A percentile compares a stretch with the other conserved stretches of the same genome.
phyloP scores from a whole-genome alignment of 345 rosid species.

The Anastatica hierochuntica region DNA sequence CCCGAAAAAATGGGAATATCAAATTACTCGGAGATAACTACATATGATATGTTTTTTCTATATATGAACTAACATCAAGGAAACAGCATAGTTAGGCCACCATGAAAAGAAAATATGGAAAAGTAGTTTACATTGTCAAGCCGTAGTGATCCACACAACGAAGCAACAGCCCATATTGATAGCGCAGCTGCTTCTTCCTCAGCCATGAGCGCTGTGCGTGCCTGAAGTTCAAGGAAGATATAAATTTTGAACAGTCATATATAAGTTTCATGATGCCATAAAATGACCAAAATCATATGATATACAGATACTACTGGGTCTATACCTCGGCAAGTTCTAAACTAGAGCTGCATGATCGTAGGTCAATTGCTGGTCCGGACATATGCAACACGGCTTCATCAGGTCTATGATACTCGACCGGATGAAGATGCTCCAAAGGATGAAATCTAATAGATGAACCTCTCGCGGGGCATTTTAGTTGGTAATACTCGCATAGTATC shows the following conservation, averaged over 20 bases:
- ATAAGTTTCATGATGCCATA: neutral
- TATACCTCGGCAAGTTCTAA: conserved; percentile 76
- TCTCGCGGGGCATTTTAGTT: conserved; percentile 49
- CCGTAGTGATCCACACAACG: conserved; percentile 79
- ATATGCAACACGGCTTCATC: conserved; percentile 44
- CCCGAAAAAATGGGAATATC: neutral
- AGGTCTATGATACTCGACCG: conserved; percentile 65
- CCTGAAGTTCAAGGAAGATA: conserved; percentile 36
- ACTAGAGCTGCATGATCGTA: conserved; percentile 59
- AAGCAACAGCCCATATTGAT: conserved; percentile 87
- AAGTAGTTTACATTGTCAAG: conserved; percentile 61
- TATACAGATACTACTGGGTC: neutral
- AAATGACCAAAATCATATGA: conserved; percentile 4
- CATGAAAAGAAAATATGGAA: no score
- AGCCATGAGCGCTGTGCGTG: conserved; percentile 54
- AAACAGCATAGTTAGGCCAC: neutral
- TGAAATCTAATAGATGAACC: conserved; percentile 70
- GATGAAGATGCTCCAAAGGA: conserved; percentile 88
- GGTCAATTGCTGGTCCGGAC: conserved; percentile 57
- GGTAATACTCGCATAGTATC: conserved; percentile 70
- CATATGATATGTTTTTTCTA: neutral
- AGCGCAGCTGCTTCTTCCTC: conserved; percentile 90
- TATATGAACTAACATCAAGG: neutral
- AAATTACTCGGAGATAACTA: neutral
- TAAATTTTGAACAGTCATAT: neutral